Percentiles rank a stretch among this genome's conserved stretches.
phyloP scores from a whole-genome alignment of 179 eudicot species.

The Corrigiola litoralis region DNA sequence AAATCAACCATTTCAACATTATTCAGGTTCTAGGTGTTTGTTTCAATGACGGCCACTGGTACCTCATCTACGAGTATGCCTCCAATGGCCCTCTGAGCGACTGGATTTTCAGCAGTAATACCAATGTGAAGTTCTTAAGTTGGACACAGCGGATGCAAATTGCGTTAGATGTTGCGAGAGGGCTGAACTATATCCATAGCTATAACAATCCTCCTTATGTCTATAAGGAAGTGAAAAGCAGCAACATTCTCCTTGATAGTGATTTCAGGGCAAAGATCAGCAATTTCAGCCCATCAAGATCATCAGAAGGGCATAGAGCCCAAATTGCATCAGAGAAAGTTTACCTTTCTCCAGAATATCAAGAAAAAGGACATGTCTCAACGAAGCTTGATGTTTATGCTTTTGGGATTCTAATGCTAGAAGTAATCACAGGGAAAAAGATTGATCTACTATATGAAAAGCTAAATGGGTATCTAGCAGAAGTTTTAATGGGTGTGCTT shows the following conservation, averaged over 20 bases:
- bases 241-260: conserved; percentile 60
- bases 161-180: conserved; percentile 70
- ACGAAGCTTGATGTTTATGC: conserved; percentile 80
- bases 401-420: conserved; percentile 76
- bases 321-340: conserved; percentile 49
- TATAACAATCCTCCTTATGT: conserved; percentile 69
- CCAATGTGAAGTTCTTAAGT: conserved; percentile 41
- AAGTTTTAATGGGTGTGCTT: conserved; percentile 29
- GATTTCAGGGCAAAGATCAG: conserved; percentile 68
- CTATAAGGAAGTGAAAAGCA: conserved; percentile 62
- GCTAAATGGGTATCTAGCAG: conserved; percentile 30
- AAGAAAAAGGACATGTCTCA: conserved; percentile 58
- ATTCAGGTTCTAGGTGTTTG: conserved; percentile 70
- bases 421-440: conserved; percentile 60
- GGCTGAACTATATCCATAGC: conserved; percentile 78
- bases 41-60: conserved; percentile 62
- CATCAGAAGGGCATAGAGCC: conserved; percentile 45
- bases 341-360: conserved; percentile 79
- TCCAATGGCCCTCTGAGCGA: conserved; percentile 65
- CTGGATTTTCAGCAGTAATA: conserved; percentile 45
- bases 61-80: conserved; percentile 73
- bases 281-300: conserved; percentile 60
- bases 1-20: conserved; percentile 78
- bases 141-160: conserved; percentile 76
- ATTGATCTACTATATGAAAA: conserved; percentile 31